Evolutionary conservation across 2,329 filamentous ascomycete species (phyloP), one percentile per base, ranked within the genome.

Genomic region (Pestalotiopsis sp.): DNA sequence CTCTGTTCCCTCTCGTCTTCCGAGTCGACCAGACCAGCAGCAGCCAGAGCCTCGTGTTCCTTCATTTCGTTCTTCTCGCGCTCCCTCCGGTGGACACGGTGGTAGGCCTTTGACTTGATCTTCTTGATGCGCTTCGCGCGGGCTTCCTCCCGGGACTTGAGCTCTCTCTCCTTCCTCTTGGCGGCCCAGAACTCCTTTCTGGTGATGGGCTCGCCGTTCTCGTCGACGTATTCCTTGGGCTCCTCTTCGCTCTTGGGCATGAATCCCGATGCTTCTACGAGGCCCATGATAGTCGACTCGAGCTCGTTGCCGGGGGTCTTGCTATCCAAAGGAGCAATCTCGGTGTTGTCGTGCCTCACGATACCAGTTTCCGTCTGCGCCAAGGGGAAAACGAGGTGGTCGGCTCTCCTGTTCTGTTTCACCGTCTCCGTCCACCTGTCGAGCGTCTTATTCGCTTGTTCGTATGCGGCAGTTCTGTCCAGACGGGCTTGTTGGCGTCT

Each of bases 101-200:
- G 93, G 78, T 97, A 99, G 0, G 94, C 89, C 80, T 98, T 99
- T 78, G 93, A 97, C 86, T 99, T 99, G 83, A 99, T 99, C 85
- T 98, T 98, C 83, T 98, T 97, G 81, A 99, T 94, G 27, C 96
- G 91, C 81, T 95, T 97, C 7, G 94, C 89, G 68, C 94, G 92
- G 58, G 94, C 91, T 76, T 97, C 92, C 81, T 98, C 95, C 12
- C 95, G 88, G 74, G 97, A 97, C 72, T 95, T 87, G 7, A 97
- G 82, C 75, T 98, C 95, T 73, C 96, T 88, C 71, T 93, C 90
- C 78, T 90, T 91, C 13, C 96, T 91, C 68, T 95, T 87, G 76
- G 95, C 90, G 62, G 91, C 90, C 67, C 91, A 87, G 27, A 93
- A 86, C 74, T 94, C 92, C 76, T 90, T 91, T 62, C 91, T 85